Evolutionary conservation across 805 yeast species (phyloP).

Genomic region (Ogataea populi-albae): DNA sequence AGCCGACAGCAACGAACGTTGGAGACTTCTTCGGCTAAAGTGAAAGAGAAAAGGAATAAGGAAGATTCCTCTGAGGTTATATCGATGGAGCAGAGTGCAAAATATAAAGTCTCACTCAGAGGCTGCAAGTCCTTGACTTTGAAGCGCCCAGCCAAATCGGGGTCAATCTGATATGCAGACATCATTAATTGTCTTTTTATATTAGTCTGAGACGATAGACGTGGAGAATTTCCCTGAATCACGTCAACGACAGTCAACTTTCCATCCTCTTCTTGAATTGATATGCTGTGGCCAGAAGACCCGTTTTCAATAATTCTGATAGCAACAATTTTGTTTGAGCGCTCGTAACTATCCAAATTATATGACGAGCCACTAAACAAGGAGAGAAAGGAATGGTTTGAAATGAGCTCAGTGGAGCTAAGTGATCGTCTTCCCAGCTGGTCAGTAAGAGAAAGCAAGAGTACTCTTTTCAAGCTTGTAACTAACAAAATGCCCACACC

Average conservation of each 20-base stretch:
- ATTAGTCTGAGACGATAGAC: constrained; percentile 30
- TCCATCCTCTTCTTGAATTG: constrained; percentile 47
- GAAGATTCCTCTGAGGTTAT: constrained; percentile 31
- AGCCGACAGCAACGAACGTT: constrained; percentile 1
- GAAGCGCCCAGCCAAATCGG: constrained; percentile 49
- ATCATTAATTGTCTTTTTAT: constrained; percentile 15
- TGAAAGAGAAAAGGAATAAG: constrained; percentile 39
- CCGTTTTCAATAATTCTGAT: constrained; percentile 46
- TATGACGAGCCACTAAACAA: constrained; percentile 18
- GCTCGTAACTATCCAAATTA: constrained; percentile 20
- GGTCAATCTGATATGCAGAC: constrained; percentile 38
- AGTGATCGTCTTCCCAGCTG: constrained; percentile 57
- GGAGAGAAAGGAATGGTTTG: constrained; percentile 21
- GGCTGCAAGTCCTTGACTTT: constrained; percentile 63
- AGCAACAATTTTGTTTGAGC: constrained; percentile 50
- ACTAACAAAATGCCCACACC: constrained; percentile 73
- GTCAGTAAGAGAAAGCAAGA: constrained; percentile 64
- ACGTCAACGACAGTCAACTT: constrained; percentile 34
- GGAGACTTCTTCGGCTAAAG: background rate
- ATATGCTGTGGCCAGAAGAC: constrained; percentile 39
- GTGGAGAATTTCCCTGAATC: constrained; percentile 31
- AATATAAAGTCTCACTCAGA: constrained; percentile 38
- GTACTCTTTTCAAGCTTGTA: constrained; percentile 66
- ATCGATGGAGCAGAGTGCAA: constrained; percentile 49
- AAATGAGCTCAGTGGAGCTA: constrained; percentile 19